Percentiles rank a stretch among this genome's conserved stretches.
phyloP scores from a whole-genome alignment of 225 moss, liverwort and hornwort species.

The Bryoerythrophyllum caledonicum region DNA sequence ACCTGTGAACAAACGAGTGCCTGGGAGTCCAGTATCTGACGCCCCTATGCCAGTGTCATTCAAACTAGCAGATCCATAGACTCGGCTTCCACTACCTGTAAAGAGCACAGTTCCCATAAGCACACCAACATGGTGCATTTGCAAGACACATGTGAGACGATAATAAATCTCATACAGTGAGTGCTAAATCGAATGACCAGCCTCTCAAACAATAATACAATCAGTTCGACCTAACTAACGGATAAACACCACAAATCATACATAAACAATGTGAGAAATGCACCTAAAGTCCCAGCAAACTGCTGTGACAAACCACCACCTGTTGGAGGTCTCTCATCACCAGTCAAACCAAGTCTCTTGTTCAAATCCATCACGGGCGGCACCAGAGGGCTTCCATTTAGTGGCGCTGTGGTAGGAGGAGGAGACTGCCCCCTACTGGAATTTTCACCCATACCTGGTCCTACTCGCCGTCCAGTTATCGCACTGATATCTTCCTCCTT shows the following conservation, averaged over 20 bases:
- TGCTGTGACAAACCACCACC: conserved; percentile 81
- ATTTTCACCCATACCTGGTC: conserved; percentile 49
- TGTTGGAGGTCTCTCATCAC: conserved; percentile 70
- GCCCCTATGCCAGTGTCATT: conserved; percentile 67
- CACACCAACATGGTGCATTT: conserved; percentile 15
- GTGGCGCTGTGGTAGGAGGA: conserved; percentile 48
- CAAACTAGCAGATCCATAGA: conserved; percentile 73
- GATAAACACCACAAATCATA: conserved; percentile 21
- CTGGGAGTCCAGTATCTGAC: conserved; percentile 55
- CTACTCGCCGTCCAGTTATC: conserved; percentile 59
- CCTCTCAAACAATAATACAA: conserved; percentile 11
- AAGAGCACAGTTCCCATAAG: conserved; percentile 21
- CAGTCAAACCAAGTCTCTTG: conserved; percentile 69
- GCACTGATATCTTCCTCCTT: conserved; percentile 77
- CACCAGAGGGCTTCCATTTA: conserved; percentile 48
- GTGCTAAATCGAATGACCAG: conserved; percentile 23
- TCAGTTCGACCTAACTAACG: conserved; percentile 4
- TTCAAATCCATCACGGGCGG: conserved; percentile 61
- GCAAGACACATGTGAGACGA: conserved; percentile 20
- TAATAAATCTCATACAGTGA: conserved; percentile 14
- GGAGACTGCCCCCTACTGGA: conserved; percentile 54
- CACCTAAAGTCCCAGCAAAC: conserved; percentile 72
- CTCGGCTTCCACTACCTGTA: conserved; percentile 58
- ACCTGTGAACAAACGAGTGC: conserved; percentile 74
- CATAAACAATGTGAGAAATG: conserved; percentile 17